Evolutionary conservation across 139 green algal species (phyloP), one percentile per base, ranked within the genome.

Genomic region (Mychonastes homosphaera): DNA sequence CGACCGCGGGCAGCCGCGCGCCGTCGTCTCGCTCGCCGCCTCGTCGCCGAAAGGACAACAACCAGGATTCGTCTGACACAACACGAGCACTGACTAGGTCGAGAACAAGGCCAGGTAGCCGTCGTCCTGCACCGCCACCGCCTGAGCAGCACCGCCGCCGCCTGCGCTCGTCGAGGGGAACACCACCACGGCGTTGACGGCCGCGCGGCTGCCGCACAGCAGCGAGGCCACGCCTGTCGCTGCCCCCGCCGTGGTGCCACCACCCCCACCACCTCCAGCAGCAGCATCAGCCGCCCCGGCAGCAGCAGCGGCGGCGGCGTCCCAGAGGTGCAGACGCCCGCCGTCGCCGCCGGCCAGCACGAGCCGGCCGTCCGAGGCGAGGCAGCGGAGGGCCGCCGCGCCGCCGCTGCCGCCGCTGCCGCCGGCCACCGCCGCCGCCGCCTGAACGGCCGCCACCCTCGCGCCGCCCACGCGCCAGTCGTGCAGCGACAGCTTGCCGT

Each of bases 281-380:
- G 21, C 30, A 62, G 62, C 35, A 65, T 35, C 33, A 36, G 56
- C 44, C 50, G 53, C 10, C 38, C 13, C 26, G 12, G 2, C 30
- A 1, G 44, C 55, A 16, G 36, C 30, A 24, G 29, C 34, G 65
- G 61, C 35, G 2, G 36, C 58, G 8, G 84, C 49, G 28, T 84
- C 73, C 75, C 82, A 89, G 15, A 87, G 15, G 35, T 75, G 68
- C 32, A 85, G 28, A 26, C 55, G 58, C 30, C 84, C 84, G 13
- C 46, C 38, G 49, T 91, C 77, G 6, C 54, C 58, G 3, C 84
- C 84, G 18, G 57, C 72, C 26, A 85, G 27, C 18, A 71, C 65
- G 34, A 80, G 19, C 16, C 48, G 3, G 6, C 63, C 74, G 38
- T 89, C 76, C 4, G 63, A 71, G 4, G 56, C 24, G 27, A 64